A percentile compares a stretch with the other conserved stretches of the same genome.
Evolutionary conservation across 202 grass and related monocot genomes (phyloP).

Genomic region (Schoenoplectus tabernaemontani): DNA sequence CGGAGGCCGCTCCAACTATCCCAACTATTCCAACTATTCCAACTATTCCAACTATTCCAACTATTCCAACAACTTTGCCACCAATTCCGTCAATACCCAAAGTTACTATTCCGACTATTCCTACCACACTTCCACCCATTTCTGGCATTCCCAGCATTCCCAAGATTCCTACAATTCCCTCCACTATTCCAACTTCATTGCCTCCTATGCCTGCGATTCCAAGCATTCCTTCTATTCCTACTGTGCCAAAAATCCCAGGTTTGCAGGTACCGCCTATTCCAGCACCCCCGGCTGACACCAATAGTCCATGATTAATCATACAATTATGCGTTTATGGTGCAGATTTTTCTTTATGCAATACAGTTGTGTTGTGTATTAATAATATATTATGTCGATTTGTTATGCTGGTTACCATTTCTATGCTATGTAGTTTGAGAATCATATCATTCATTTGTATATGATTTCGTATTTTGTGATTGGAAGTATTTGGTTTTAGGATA

Average conservation of each 20-base stretch:
- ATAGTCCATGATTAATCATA: background rate
- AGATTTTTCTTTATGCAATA: background rate
- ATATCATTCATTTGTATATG: background rate
- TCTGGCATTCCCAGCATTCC: conserved; percentile 47
- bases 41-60: conserved; percentile 27
- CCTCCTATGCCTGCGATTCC: conserved; percentile 55
- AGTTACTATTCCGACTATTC: conserved; percentile 19
- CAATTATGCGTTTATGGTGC: background rate
- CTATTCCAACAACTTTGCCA: conserved; percentile 34
- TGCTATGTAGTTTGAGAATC: background rate
- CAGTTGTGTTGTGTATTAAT: background rate
- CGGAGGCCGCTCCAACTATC: conserved; percentile 23
- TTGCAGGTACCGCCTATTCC: background rate
- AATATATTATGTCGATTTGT: background rate
- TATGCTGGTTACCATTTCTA: background rate
- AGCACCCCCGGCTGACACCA: background rate
- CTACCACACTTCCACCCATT: conserved; percentile 37
- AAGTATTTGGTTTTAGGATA: background rate
- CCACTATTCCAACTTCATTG: conserved; percentile 28
- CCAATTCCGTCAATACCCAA: conserved; percentile 21
- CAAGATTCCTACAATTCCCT: background rate
- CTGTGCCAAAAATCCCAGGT: background rate
- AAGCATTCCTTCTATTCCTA: background rate
- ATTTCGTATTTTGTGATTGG: background rate
- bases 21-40: conserved; percentile 25